Evolutionary conservation across 2,329 filamentous ascomycete genomes (phyloP).

Genomic region (Pseudogymnoascus sp.): DNA sequence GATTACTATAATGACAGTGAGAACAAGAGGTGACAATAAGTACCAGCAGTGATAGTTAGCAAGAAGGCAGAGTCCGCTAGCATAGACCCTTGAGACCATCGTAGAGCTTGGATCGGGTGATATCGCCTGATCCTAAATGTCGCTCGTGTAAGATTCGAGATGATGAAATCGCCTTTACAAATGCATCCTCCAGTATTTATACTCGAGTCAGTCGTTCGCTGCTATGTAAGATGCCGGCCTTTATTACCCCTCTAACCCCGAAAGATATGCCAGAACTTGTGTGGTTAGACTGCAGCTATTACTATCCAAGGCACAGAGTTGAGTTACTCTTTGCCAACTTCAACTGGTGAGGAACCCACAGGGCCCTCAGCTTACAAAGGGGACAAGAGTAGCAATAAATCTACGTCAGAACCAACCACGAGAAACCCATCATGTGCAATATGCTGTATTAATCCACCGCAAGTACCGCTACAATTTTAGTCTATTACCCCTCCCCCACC

Average conservation of each 20-base stretch:
- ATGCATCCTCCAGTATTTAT: too few species aligned
- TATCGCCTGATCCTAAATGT: too few species aligned
- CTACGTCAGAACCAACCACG: background rate
- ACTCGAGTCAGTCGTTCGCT: too few species aligned
- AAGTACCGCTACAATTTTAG: background rate
- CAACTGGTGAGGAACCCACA: background rate
- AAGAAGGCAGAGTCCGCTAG: too few species aligned
- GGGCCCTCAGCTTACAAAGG: background rate
- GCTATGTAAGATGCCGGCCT: too few species aligned
- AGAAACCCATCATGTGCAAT: background rate
- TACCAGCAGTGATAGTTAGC: too few species aligned
- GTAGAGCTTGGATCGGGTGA: too few species aligned
- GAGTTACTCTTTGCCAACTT: background rate
- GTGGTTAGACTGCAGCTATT: background rate
- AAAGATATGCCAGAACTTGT: background rate
- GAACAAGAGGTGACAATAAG: background rate
- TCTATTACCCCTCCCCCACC: background rate
- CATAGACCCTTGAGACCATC: too few species aligned
- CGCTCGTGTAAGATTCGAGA: too few species aligned
- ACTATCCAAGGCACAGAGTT: background rate
- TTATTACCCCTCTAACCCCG: background rate
- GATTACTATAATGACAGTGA: background rate
- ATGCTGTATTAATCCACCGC: background rate
- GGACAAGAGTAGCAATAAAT: background rate
- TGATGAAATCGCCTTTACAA: too few species aligned